phyloP scores from a whole-genome alignment of 2,329 filamentous ascomycete species.

The Trichophyton simii region DNA sequence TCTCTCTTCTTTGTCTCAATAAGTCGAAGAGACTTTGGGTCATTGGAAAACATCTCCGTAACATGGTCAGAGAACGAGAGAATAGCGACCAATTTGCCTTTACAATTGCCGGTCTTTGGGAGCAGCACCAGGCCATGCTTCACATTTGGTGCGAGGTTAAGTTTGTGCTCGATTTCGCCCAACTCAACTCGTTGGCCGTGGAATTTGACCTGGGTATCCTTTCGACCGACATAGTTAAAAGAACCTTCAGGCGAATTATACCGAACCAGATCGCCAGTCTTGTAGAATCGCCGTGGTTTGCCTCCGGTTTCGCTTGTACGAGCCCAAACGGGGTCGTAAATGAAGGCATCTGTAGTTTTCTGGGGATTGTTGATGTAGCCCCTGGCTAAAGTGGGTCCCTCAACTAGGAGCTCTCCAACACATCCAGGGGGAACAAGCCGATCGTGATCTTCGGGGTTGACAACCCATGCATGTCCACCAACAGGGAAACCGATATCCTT shows the following conservation, averaged over 20 bases:
- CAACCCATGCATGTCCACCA: slow-evolving; percentile 28
- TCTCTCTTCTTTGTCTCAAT: slow-evolving; percentile 16
- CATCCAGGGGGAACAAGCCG: slow-evolving; percentile 31
- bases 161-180: slow-evolving; percentile 37
- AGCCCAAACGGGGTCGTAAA: slow-evolving; percentile 44
- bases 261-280: slow-evolving; percentile 30
- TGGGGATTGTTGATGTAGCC: slow-evolving; percentile 48
- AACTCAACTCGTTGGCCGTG: slow-evolving; percentile 54
- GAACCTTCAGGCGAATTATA: slow-evolving; percentile 27
- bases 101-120: slow-evolving; percentile 25
- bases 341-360: slow-evolving; percentile 48
- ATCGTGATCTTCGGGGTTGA: slow-evolving; percentile 29
- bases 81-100: slow-evolving; percentile 23
- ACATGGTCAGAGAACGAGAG: slow-evolving; percentile 19
- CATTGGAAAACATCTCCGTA: neutral
- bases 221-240: slow-evolving; percentile 42
- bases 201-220: slow-evolving; percentile 57
- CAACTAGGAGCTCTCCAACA: slow-evolving; percentile 27
- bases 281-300: slow-evolving; percentile 25
- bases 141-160: slow-evolving; percentile 20
- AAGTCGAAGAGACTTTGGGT: slow-evolving; percentile 17
- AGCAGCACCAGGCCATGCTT: slow-evolving; percentile 27
- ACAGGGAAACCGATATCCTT: slow-evolving; percentile 26
- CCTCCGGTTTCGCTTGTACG: slow-evolving; percentile 14
- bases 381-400: slow-evolving; percentile 46